Conservation (phyloP, 805 yeast genomes). For the Candida succiphila region DNA sequence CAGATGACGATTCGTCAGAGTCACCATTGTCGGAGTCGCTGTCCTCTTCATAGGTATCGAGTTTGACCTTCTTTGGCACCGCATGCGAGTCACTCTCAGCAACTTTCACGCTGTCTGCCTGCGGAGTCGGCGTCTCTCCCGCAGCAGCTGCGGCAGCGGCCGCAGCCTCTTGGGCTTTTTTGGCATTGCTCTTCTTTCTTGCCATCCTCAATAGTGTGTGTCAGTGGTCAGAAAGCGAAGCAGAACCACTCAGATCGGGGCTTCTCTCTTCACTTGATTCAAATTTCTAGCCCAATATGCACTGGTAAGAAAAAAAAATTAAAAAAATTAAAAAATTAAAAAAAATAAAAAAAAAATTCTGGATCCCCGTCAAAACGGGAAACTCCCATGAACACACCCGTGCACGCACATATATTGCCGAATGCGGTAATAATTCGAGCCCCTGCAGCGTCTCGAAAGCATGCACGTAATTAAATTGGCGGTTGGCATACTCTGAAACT, state of each 20-base stretch:
- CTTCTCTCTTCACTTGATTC: too few species aligned
- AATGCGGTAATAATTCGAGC: too few species aligned
- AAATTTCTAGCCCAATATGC: too few species aligned
- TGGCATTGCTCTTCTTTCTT: slow-evolving; percentile 80
- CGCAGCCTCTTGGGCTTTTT: slow-evolving; percentile 46
- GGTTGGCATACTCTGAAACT: too few species aligned
- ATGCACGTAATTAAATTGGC: too few species aligned
- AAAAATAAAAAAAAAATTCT: neutral
- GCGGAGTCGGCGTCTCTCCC: slow-evolving; percentile 14
- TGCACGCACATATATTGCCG: too few species aligned
- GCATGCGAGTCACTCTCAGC: neutral
- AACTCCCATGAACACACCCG: too few species aligned
- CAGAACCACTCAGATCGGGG: too few species aligned
- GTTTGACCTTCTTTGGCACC: neutral
- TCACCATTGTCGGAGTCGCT: slow-evolving; percentile 9
- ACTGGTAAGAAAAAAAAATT: neutral
- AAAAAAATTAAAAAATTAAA: slow-evolving; percentile 4
- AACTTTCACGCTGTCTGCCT: slow-evolving; percentile 16
- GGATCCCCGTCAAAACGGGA: slow-evolving; percentile 33
- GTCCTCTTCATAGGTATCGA: neutral
- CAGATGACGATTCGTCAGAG: slow-evolving; percentile 31
- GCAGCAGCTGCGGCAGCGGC: slow-evolving; percentile 7
- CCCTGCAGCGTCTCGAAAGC: too few species aligned
- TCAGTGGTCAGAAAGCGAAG: neutral
- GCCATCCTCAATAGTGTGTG: slow-evolving; percentile 46